These are phyloP conservation scores for Podospora sp. DNA, from an alignment of 495 filamentous ascomycete species.

Conservation along the genomic window DNA sequence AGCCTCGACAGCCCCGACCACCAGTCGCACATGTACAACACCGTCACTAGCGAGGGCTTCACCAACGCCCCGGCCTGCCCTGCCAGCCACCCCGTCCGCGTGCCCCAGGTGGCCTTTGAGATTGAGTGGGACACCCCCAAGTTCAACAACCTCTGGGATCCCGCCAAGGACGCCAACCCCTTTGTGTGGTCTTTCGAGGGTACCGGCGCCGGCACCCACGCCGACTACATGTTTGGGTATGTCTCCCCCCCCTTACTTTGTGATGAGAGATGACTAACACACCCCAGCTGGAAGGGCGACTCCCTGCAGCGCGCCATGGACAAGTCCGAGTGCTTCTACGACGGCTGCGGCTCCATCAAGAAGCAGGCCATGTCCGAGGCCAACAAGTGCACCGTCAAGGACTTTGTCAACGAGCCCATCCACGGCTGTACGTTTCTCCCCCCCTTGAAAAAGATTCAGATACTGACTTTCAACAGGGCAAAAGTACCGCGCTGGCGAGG, in stretches of 20 bases:
- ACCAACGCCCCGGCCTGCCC: constrained; percentile 44
- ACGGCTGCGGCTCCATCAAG: constrained; percentile 49
- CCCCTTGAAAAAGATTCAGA: neutral
- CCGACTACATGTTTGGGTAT: constrained; percentile 50
- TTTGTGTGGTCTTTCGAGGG: constrained; percentile 41
- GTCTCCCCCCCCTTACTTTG: neutral
- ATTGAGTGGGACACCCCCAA: constrained; percentile 48
- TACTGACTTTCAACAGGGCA: neutral
- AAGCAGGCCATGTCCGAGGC: constrained; percentile 46
- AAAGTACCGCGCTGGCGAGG: constrained; percentile 1
- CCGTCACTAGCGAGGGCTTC: constrained; percentile 40
- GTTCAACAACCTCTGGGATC: constrained; percentile 49
- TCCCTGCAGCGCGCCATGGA: constrained; percentile 51
- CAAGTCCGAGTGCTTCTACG: constrained; percentile 48
- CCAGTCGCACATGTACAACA: constrained; percentile 51
- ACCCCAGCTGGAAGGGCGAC: constrained; percentile 46
- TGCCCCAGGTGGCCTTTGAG: constrained; percentile 50
- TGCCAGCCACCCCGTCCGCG: constrained; percentile 43
- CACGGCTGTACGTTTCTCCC: constrained; percentile 50
- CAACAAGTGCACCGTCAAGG: constrained; percentile 50
- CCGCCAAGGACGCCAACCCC: constrained; percentile 37
- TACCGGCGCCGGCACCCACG: constrained; percentile 41
- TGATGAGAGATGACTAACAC: neutral
- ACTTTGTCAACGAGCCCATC: constrained; percentile 46
- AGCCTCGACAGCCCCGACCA: constrained; percentile 57